Percentiles rank a stretch among this genome's conserved stretches.
Conservation (phyloP, 2,329 filamentous ascomycete genomes). For the Alternaria hordeiaustralica region DNA sequence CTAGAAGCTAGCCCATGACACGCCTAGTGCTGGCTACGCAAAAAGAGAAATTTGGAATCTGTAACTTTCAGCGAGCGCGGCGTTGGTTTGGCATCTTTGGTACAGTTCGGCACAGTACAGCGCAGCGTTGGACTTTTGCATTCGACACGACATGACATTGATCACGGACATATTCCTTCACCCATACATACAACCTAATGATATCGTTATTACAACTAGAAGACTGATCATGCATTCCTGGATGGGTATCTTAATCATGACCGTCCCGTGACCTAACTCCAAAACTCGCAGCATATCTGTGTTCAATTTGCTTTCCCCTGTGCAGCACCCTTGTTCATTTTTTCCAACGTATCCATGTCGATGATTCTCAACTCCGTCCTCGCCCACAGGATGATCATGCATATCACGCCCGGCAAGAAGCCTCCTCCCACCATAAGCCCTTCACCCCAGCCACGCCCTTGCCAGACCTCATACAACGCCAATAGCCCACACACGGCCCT, state of each 20-base stretch:
- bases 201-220: neutral
- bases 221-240: neutral
- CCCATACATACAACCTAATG: slow-evolving; percentile 2
- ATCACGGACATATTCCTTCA: neutral
- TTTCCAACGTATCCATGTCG: slow-evolving; percentile 70
- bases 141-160: slow-evolving; percentile 4
- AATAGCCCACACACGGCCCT: slow-evolving; percentile 59
- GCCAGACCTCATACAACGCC: slow-evolving; percentile 51
- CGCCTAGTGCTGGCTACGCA: neutral
- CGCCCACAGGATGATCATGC: slow-evolving; percentile 65
- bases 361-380: slow-evolving; percentile 72
- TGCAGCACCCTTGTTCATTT: slow-evolving; percentile 61
- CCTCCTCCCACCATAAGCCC: slow-evolving; percentile 44
- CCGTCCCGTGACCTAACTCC: neutral
- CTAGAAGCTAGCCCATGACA: neutral
- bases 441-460: slow-evolving; percentile 28
- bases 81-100: slow-evolving; percentile 19
- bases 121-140: slow-evolving; percentile 1
- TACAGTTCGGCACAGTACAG: slow-evolving; percentile 1
- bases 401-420: slow-evolving; percentile 60
- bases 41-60: neutral
- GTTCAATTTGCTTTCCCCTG: neutral
- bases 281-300: neutral
- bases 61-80: slow-evolving; percentile 18
- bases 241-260: neutral